A percentile compares a stretch with the other conserved stretches of the same genome.
phyloP scores from a whole-genome alignment of 176 grass and related monocot species.

The Calamus simplicifolius region DNA sequence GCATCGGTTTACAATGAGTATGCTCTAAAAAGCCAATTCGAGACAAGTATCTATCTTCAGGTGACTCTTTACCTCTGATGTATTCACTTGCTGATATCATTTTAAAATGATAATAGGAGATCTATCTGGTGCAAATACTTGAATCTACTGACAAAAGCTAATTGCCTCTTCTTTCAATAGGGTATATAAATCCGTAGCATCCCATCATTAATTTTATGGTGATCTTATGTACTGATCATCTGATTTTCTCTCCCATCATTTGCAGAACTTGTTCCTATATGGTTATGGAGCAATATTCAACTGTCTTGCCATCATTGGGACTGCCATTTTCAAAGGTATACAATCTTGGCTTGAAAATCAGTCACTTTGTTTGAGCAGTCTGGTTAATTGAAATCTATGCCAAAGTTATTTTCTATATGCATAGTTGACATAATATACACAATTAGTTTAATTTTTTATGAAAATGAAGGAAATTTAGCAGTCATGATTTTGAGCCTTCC shows the following conservation, averaged over 20 bases:
- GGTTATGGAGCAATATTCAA: slow-evolving; percentile 99
- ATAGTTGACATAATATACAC: too few species aligned
- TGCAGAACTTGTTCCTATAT: slow-evolving; percentile 97
- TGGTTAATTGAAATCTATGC: too few species aligned
- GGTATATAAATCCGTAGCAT: too few species aligned
- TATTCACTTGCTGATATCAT: slow-evolving; percentile 5
- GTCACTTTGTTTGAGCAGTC: too few species aligned
- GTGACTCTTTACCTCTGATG: slow-evolving; percentile 15
- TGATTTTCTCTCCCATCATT: slow-evolving; percentile 17
- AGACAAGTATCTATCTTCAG: slow-evolving; percentile 98
- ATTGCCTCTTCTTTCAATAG: too few species aligned
- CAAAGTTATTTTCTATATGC: too few species aligned
- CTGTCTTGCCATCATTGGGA: slow-evolving; percentile 79
- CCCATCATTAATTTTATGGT: too few species aligned
- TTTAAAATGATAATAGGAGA: background rate
- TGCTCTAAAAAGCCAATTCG: slow-evolving; percentile 96
- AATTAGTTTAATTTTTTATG: too few species aligned
- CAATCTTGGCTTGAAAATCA: background rate
- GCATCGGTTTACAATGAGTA: slow-evolving; percentile 98
- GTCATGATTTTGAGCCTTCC: too few species aligned
- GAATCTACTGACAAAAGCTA: too few species aligned
- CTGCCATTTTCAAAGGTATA: slow-evolving; percentile 78
- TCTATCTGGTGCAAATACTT: too few species aligned
- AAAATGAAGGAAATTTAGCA: too few species aligned
- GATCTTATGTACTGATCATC: background rate